A percentile compares a stretch with the other conserved stretches of the same genome.
phyloP scores from a whole-genome alignment of 2,329 filamentous ascomycete genomes.

The Penicillium sp. region DNA sequence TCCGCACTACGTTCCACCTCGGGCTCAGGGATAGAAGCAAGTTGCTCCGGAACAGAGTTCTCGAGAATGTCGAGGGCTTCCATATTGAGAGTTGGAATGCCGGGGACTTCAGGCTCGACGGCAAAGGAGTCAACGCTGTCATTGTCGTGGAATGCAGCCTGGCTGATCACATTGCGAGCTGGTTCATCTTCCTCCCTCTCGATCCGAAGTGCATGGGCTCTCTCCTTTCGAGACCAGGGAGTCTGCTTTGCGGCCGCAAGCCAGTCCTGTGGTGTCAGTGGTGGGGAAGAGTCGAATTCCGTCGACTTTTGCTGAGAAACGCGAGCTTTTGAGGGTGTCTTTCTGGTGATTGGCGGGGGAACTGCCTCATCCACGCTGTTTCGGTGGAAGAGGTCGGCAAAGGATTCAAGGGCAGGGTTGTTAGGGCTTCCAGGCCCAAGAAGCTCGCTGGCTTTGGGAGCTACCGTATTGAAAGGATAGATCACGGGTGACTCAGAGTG shows the following conservation, averaged over 20 bases:
- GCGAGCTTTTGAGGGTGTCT: slow-evolving; percentile 19
- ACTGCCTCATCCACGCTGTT: slow-evolving; percentile 21
- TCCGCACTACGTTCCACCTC: slow-evolving; percentile 19
- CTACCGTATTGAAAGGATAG: slow-evolving; percentile 31
- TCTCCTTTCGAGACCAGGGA: slow-evolving; percentile 19
- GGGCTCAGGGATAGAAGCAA: slow-evolving; percentile 18
- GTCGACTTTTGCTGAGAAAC: slow-evolving; percentile 11
- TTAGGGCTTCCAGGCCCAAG: slow-evolving; percentile 25
- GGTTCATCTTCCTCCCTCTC: slow-evolving; percentile 4
- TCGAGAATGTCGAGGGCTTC: slow-evolving; percentile 30
- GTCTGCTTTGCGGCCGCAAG: slow-evolving; percentile 38
- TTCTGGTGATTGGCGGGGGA: slow-evolving; percentile 22
- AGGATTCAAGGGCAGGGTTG: slow-evolving; percentile 22
- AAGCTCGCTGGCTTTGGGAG: slow-evolving; percentile 26
- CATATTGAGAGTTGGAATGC: slow-evolving; percentile 33
- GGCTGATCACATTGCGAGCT: slow-evolving; percentile 15
- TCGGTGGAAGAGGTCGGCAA: slow-evolving; percentile 22
- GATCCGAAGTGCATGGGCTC: slow-evolving; percentile 3
- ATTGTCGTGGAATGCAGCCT: slow-evolving; percentile 27
- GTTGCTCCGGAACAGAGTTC: slow-evolving; percentile 8
- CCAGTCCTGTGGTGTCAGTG: slow-evolving; percentile 44
- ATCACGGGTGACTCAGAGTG: slow-evolving; percentile 29
- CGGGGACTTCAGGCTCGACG: slow-evolving; percentile 25
- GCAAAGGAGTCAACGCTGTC: slow-evolving; percentile 28
- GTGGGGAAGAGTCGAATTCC: slow-evolving; percentile 26